Base-by-base conservation (phyloP, 2,329 filamentous ascomycete species). In the Diaporthe helianthi region DNA sequence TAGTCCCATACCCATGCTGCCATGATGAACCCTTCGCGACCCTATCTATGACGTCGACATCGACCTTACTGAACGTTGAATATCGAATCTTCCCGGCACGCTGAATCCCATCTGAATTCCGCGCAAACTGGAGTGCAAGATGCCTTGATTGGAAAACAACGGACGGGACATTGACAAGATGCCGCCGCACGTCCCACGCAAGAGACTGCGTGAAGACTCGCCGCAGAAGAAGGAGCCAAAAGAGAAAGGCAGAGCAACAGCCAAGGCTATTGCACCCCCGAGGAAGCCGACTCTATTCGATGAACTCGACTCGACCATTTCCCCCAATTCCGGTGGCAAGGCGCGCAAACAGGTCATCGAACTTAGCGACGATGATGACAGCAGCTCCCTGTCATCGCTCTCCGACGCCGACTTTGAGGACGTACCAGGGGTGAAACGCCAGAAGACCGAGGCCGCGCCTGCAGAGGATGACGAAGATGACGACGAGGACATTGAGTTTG, bases 131-230 rank as follows among this genome's bases (percentile, higher is more conserved):
- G 17, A 54, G 1, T 29, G 6, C 52, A 38, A 58, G 4, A 67
- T 67, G 65, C 38, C 41, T 41, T 38, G 29, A 51, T 10, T 7
- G 31, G 15, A 38, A 58, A 36, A n/a, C 4, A n/a, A 12, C 7
- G 26, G 44, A 33, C 31, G 22, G n/a, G 44, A 17, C 12, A 55
- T 24, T 31, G 36, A 61, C 65, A 78, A 60, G 49, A 93, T 93
- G 91, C 90, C 91, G 75, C 90, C 91, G 29, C 81, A 87, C 73
- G 83, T 92, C 19, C 84, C 89, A 60, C 88, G 89, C 74, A 94
- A 93, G 80, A 86, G 90, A 71, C 75, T 88, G 73, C 86, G 85
- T 71, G 86, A 74, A 10, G 60, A 76, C 22, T 78, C 87, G 1
- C 80, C 84, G 0, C 74, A 75, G 24, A 76, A 75, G 51, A 72